These are phyloP conservation scores for Cutaneotrichosporon sp. DNA, from an alignment of 1,284 basidiomycete species.

Conservation along the genomic window DNA sequence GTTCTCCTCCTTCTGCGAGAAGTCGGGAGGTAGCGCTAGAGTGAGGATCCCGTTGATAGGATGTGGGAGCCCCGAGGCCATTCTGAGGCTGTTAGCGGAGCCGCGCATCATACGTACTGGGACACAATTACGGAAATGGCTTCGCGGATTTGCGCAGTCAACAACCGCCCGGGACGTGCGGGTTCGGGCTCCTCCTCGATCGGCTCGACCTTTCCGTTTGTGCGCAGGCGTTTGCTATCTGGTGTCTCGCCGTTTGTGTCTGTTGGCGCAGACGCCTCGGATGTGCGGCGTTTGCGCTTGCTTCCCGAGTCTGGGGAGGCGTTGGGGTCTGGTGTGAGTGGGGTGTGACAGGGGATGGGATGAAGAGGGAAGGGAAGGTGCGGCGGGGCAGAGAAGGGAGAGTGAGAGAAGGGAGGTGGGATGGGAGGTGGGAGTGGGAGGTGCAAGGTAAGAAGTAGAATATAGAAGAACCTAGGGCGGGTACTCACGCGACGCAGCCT, in stretches of 20 bases:
- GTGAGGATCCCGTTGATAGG: conserved; percentile 41
- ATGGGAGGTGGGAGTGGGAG: not conserved
- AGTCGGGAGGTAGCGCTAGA: conserved; percentile 43
- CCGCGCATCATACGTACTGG: conserved; percentile 30
- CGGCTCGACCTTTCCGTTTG: conserved; percentile 15
- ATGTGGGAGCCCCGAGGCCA: conserved; percentile 40
- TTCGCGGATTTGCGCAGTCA: conserved; percentile 35
- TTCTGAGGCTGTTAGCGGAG: conserved; percentile 28
- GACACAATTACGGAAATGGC: conserved; percentile 38
- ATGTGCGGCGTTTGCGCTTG: not conserved
- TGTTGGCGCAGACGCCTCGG: not conserved
- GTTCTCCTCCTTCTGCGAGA: conserved; percentile 41
- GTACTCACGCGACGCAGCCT: conserved; percentile 13
- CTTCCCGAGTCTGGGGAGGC: not conserved
- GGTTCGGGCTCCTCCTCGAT: conserved; percentile 13
- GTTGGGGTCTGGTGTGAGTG: not conserved
- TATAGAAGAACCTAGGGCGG: not conserved
- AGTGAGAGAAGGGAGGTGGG: not conserved
- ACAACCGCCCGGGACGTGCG: conserved; percentile 16
- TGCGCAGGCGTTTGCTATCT: conserved; percentile 20
- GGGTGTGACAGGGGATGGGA: not conserved
- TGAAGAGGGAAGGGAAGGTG: too few relatives aligned
- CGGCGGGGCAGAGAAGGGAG: not conserved
- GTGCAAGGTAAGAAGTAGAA: not conserved
- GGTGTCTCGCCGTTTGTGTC: conserved; percentile 14